phyloP scores from a whole-genome alignment of 495 filamentous ascomycete genomes.

The Trichoderma virens region DNA sequence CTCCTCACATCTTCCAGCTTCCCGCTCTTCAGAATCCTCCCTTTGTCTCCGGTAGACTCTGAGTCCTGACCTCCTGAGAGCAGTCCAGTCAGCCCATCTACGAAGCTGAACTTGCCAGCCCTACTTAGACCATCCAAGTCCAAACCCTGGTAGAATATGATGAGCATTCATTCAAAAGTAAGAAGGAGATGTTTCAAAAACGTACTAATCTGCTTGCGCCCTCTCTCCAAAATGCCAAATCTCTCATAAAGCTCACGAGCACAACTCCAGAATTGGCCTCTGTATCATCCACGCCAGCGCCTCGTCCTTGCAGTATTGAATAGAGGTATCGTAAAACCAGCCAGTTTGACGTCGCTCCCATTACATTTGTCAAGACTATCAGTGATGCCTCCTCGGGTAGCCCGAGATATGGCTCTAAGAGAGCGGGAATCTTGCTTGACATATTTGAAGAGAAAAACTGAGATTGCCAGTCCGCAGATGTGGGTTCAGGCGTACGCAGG shows the following conservation, averaged over 20 bases:
- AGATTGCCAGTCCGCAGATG: not conserved
- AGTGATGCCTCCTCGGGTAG: constrained; percentile 43
- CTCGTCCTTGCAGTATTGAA: constrained; percentile 35
- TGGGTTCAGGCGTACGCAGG: too few relatives aligned
- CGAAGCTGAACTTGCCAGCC: constrained; percentile 55
- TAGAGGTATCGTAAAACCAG: constrained; percentile 58
- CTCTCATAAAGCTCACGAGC: constrained; percentile 72
- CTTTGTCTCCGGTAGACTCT: not conserved
- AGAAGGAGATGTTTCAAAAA: constrained; percentile 12
- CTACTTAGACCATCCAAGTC: constrained; percentile 56
- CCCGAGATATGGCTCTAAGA: constrained; percentile 59
- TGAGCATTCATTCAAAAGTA: not conserved
- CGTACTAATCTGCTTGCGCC: constrained; percentile 52
- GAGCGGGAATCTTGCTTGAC: constrained; percentile 48
- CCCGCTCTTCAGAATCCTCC: not conserved
- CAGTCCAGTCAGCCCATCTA: constrained; percentile 62
- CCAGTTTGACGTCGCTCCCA: constrained; percentile 70
- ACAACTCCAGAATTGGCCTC: constrained; percentile 43
- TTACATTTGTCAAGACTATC: constrained; percentile 62
- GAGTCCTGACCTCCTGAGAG: constrained; percentile 12
- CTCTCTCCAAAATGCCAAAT: constrained; percentile 67
- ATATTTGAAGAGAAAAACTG: constrained; percentile 14
- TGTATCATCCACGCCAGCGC: constrained; percentile 12
- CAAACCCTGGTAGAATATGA: constrained; percentile 42
- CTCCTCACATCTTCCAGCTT: constrained; percentile 18